Conservation (phyloP, 192 early-diverging fungal species). For the Podila verticillata region DNA sequence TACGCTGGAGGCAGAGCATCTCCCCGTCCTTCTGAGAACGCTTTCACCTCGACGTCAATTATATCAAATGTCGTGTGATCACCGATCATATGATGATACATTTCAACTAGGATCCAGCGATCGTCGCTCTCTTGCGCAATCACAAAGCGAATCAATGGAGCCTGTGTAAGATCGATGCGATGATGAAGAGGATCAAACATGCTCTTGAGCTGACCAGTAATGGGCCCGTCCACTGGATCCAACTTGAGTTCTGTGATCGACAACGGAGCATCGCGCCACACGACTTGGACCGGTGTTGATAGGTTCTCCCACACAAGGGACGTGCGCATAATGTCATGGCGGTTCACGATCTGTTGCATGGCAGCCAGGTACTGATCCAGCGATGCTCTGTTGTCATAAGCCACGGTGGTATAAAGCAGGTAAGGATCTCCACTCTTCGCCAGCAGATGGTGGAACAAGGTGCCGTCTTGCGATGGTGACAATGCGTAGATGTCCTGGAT, state of each 20-base stretch:
- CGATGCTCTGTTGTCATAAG: background rate
- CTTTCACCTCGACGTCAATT: conserved; percentile 4
- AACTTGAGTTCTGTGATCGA: background rate
- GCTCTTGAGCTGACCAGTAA: background rate
- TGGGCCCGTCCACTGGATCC: conserved; percentile 4
- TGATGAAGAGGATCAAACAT: background rate
- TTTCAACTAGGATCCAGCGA: background rate
- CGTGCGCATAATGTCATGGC: conserved; percentile 9
- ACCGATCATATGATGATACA: conserved; percentile 5
- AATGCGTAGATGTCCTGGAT: conserved; percentile 11
- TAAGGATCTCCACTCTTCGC: conserved; percentile 2
- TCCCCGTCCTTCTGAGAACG: background rate
- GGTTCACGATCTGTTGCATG: conserved; percentile 10
- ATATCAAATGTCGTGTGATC: conserved; percentile 2
- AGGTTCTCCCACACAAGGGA: background rate
- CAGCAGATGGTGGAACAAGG: conserved; percentile 13
- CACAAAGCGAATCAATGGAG: conserved; percentile 5
- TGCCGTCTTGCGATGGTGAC: conserved; percentile 8
- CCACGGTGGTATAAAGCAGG: background rate
- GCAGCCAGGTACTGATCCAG: background rate
- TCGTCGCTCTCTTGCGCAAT: background rate
- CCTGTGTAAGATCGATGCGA: conserved; percentile 2
- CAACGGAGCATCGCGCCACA: background rate
- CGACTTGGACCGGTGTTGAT: conserved; percentile 4
- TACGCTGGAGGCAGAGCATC: background rate